phyloP scores from a whole-genome alignment of 257 asterid genomes.

The Linaria vulgaris region DNA sequence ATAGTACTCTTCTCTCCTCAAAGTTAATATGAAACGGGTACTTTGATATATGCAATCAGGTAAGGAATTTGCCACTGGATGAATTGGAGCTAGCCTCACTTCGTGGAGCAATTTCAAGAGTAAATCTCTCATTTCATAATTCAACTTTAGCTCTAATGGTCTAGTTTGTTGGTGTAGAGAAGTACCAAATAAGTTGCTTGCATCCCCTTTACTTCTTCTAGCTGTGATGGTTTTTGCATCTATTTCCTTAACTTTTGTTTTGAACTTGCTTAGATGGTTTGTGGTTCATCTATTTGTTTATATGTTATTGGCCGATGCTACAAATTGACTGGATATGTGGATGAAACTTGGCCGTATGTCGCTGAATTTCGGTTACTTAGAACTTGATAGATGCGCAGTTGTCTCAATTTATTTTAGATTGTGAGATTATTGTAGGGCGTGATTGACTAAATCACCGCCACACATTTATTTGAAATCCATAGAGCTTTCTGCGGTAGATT shows the following conservation, averaged over 20 bases:
- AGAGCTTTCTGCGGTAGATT: slow-evolving; percentile 19
- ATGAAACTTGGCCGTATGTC: slow-evolving; percentile 6
- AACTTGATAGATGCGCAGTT: slow-evolving; percentile 18
- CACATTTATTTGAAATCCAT: slow-evolving; percentile 6
- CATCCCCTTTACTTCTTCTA: slow-evolving; percentile 24
- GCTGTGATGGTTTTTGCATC: slow-evolving; percentile 13
- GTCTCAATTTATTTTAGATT: slow-evolving; percentile 12
- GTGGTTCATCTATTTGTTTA: no score
- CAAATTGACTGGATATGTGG: slow-evolving; percentile 11
- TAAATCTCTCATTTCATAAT: slow-evolving; percentile 33
- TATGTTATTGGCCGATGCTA: not conserved
- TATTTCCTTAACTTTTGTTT: slow-evolving; percentile 14
- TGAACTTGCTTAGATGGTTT: not conserved
- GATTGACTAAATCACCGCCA: not conserved
- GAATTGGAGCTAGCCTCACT: slow-evolving; percentile 98
- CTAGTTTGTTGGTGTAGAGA: slow-evolving; percentile 8
- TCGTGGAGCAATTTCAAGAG: slow-evolving; percentile 92
- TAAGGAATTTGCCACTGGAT: slow-evolving; percentile 91
- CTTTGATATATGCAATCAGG: slow-evolving; percentile 51
- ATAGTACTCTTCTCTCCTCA: slow-evolving; percentile 20
- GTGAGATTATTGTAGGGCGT: slow-evolving; percentile 19
- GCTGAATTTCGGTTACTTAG: slow-evolving; percentile 18
- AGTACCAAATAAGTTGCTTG: slow-evolving; percentile 8
- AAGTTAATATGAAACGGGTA: slow-evolving; percentile 16
- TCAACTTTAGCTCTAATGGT: slow-evolving; percentile 22